These are phyloP conservation scores for Pestalotiopsis sp. DNA, from an alignment of 2,329 filamentous ascomycete genomes.

Conservation along the genomic window DNA sequence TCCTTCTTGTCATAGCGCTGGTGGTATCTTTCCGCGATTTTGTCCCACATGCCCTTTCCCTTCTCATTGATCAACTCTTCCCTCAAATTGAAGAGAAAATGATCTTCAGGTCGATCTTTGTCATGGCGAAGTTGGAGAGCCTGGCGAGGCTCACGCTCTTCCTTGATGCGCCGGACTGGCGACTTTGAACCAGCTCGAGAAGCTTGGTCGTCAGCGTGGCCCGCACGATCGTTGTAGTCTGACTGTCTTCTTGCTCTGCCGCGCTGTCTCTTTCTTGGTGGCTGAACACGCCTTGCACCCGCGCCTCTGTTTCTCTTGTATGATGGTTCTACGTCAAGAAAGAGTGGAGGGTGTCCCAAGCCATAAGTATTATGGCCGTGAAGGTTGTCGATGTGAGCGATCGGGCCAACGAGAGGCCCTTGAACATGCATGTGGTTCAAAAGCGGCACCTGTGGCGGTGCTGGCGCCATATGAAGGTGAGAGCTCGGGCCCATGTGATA, in stretches of 20 bases:
- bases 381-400: slow-evolving; percentile 19
- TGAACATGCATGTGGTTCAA: slow-evolving; percentile 20
- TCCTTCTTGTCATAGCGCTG: slow-evolving; percentile 33
- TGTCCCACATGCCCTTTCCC: slow-evolving; percentile 60
- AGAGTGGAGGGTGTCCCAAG: slow-evolving; percentile 9
- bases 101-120: background rate
- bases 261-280: background rate
- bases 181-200: background rate
- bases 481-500: slow-evolving; percentile 11
- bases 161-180: background rate
- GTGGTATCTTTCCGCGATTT: slow-evolving; percentile 47
- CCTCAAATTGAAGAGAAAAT: slow-evolving; percentile 49
- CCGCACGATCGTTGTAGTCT: background rate
- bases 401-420: slow-evolving; percentile 18
- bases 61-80: slow-evolving; percentile 45
- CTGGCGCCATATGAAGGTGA: slow-evolving; percentile 22
- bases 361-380: slow-evolving; percentile 14
- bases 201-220: background rate
- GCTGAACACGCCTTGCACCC: background rate
- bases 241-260: slow-evolving; percentile 11
- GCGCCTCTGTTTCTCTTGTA: background rate
- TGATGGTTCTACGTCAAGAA: background rate
- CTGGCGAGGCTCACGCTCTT: background rate
- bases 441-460: slow-evolving; percentile 22
- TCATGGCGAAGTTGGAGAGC: background rate